Percentiles rank a stretch among this genome's conserved stretches.
Evolutionary conservation across 2,329 filamentous ascomycete genomes (phyloP).

Genomic region (Cercospora zeae-maydis): DNA sequence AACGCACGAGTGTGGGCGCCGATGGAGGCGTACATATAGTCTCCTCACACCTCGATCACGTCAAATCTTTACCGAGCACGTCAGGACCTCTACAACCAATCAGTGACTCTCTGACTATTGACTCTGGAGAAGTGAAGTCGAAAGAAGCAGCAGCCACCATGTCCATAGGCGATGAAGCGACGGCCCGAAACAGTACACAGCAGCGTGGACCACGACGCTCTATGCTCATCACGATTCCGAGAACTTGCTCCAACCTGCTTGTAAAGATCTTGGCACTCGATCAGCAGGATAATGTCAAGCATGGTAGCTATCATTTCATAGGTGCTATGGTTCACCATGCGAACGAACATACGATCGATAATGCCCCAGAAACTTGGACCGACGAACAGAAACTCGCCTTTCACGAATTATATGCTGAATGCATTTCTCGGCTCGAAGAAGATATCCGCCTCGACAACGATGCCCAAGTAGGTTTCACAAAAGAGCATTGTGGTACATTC

Average conservation of each 20-base stretch:
- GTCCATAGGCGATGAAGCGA: constrained; percentile 7
- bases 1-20: not conserved
- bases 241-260: constrained; percentile 11
- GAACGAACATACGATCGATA: not conserved
- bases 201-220: not conserved
- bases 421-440: not conserved
- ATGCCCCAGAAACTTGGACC: not conserved
- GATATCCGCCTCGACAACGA: not conserved
- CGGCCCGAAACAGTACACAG: not conserved
- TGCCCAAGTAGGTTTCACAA: not conserved
- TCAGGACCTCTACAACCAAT: constrained; percentile 9
- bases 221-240: constrained; percentile 12
- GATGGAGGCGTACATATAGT: not conserved
- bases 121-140: not conserved
- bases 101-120: not conserved
- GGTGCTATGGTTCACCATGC: not conserved
- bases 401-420: not conserved
- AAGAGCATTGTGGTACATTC: constrained; percentile 7
- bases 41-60: constrained; percentile 6
- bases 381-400: constrained; percentile 4
- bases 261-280: constrained; percentile 3
- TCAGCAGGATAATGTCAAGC: constrained; percentile 1
- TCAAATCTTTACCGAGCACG: constrained; percentile 9
- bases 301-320: constrained; percentile 9
- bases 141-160: constrained; percentile 8